Evolutionary conservation across 768 basidiomycete species (phyloP).

Genomic region (Gloeophyllum trabeum): DNA sequence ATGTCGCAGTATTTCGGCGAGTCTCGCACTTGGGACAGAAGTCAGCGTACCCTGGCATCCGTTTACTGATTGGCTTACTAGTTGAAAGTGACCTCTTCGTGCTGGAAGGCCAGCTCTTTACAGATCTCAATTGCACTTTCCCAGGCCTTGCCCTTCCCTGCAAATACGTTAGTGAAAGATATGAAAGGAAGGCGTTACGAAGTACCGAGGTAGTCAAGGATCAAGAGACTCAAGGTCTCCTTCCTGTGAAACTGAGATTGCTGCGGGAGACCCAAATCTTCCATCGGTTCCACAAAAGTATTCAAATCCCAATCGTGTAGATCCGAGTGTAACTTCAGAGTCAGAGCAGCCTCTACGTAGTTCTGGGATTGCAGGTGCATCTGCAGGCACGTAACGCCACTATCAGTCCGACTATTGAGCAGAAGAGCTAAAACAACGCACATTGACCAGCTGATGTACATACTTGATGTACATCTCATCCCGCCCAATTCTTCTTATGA

Average conservation of each 20-base stretch:
- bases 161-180: slow-evolving; percentile 1
- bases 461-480: slow-evolving; percentile 96
- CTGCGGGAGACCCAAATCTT: slow-evolving; percentile 80
- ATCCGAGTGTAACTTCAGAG: slow-evolving; percentile 89
- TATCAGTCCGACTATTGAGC: slow-evolving; percentile 1
- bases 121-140: slow-evolving; percentile 90
- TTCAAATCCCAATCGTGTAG: slow-evolving; percentile 85
- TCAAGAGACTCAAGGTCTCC: slow-evolving; percentile 83
- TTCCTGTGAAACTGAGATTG: slow-evolving; percentile 93
- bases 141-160: slow-evolving; percentile 96
- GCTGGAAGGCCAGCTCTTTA: slow-evolving; percentile 83
- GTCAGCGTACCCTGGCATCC: slow-evolving; percentile 1
- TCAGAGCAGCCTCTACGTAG: slow-evolving; percentile 87
- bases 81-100: slow-evolving; percentile 83
- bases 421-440: slow-evolving; percentile 22
- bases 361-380: slow-evolving; percentile 86
- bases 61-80: slow-evolving; percentile 41
- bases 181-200: neutral
- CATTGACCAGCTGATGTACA: slow-evolving; percentile 88
- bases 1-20: slow-evolving; percentile 79
- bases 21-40: slow-evolving; percentile 40
- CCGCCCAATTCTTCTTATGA: slow-evolving; percentile 82
- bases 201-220: slow-evolving; percentile 87
- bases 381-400: slow-evolving; percentile 25
- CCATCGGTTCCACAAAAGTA: slow-evolving; percentile 76